These are phyloP conservation scores for Cryptococcus neoformans DNA, from an alignment of 1,284 basidiomycete genomes.

Conservation along the genomic window DNA sequence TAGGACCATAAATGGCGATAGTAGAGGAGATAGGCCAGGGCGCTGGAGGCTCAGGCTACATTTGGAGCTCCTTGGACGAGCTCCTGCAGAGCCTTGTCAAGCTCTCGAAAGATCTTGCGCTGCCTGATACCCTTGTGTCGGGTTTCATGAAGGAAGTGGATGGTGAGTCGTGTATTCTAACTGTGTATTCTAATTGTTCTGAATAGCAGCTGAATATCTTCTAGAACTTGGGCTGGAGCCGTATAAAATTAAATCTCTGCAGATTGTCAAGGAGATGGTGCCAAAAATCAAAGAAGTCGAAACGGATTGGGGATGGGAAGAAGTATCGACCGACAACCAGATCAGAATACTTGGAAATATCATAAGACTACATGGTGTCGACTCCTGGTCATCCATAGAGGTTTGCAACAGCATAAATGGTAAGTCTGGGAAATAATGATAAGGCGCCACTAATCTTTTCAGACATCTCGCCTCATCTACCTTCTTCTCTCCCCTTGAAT, in stretches of 20 bases:
- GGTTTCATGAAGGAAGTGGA: constrained; percentile 20
- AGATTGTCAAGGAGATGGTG: constrained; percentile 5
- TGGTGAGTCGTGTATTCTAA: constrained; percentile 13
- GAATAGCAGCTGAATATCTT: not conserved
- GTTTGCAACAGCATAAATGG: constrained; percentile 22
- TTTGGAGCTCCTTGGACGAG: constrained; percentile 8
- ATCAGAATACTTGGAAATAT: constrained; percentile 18
- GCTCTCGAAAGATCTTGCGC: constrained; percentile 16
- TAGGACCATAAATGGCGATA: constrained; percentile 26
- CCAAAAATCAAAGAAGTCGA: constrained; percentile 1
- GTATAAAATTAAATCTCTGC: constrained; percentile 13
- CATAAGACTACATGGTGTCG: constrained; percentile 27
- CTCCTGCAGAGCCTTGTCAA: constrained; percentile 11
- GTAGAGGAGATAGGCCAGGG: constrained; percentile 33
- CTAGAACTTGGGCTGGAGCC: not conserved
- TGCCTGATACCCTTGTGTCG: constrained; percentile 28
- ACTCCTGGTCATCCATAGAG: constrained; percentile 25
- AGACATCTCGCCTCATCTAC: not conserved
- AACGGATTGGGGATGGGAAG: constrained; percentile 13
- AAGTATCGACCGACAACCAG: constrained; percentile 23
- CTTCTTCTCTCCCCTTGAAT: constrained; percentile 13
- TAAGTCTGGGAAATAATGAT: constrained; percentile 8
- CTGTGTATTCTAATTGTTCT: not conserved
- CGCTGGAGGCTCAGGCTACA: not conserved
- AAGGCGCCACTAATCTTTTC: too few species aligned